Base-by-base conservation (phyloP, 441 rosid genomes). In the Euphorbia schlechtendalii region DNA sequence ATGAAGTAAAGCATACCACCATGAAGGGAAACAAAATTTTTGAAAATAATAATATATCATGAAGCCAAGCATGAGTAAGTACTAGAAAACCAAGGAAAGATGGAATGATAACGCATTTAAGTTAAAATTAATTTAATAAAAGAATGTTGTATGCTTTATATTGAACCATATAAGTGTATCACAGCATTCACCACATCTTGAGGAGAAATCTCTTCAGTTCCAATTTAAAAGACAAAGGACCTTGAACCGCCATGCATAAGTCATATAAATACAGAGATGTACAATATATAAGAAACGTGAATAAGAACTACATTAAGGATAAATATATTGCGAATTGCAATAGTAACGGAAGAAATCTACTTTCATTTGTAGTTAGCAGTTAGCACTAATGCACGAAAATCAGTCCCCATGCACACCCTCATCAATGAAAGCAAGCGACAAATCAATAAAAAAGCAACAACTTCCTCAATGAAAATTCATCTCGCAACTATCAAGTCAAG, bases 191-290 rank as follows among this genome's bases (percentile, higher is more conserved):
- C 84, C 56, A 94, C 96, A 77, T 94, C 99, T 64, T 81, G 94
- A 61, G 96, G 90, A 53, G 99, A 96, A 84, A 90, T 69, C 86
- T 94, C 99, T 80, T 94, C 99, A 36, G 97, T 90, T 73, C 99
- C 97, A 76, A 90, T 84, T 83, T 94, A 96, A 63, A 94, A 85
- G 65, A 94, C 77, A 80, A 90, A 94, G 36, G 77, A 77, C 73
- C 97, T 87, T 21, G 85, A 73, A 49, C 68, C 73, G 59, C 71
- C 85, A 55, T 80, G 78, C 72, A 84, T 83, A 97, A 89, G 83
- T 24, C 3, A 73, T 21, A 63, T 64, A 71, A 49, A 62, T 49
- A 36, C 54, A 32, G 28, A 34, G 0, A 45, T 4, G 54, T 11
- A 54, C 30, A 70, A 32, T 12, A 46, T n/a, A n/a, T 14, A 11